Conservation (phyloP, 192 early-diverging fungal species). For the Mortierella hygrophila region DNA sequence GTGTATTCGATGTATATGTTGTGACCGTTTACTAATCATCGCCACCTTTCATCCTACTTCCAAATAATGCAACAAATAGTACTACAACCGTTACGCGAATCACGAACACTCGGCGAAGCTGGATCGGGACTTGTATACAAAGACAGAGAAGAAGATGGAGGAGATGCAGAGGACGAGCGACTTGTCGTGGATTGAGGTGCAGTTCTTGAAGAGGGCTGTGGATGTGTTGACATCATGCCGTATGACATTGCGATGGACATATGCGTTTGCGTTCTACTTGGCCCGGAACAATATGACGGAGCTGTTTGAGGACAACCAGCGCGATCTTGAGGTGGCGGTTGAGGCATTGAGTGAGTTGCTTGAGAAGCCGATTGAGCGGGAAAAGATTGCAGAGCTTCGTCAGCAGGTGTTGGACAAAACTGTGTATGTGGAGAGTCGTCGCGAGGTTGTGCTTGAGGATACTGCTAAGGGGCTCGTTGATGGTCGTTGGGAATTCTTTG, state of each 20-base stretch:
- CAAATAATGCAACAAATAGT: constrained; percentile 61
- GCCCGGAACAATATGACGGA: constrained; percentile 85
- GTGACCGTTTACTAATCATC: background rate
- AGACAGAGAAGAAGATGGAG: constrained; percentile 96
- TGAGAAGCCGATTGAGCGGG: constrained; percentile 85
- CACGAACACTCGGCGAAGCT: constrained; percentile 95
- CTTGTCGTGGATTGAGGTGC: constrained; percentile 98
- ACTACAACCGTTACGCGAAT: constrained; percentile 98
- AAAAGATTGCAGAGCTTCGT: constrained; percentile 83
- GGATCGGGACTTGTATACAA: constrained; percentile 82
- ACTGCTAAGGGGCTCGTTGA: constrained; percentile 90
- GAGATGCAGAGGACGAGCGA: constrained; percentile 91
- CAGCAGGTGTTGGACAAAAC: constrained; percentile 94
- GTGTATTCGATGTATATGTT: too few relatives aligned
- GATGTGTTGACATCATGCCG: constrained; percentile 91
- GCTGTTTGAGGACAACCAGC: constrained; percentile 98
- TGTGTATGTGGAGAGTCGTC: constrained; percentile 88
- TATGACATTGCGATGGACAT: constrained; percentile 97
- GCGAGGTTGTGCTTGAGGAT: constrained; percentile 92
- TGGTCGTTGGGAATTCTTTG: constrained; percentile 83
- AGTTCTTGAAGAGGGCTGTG: constrained; percentile 94
- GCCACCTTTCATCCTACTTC: background rate
- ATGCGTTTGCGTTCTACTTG: constrained; percentile 97
- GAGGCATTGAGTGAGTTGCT: constrained; percentile 93
- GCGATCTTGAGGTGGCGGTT: constrained; percentile 97